Conservation (phyloP, 1,139 yeast genomes). For the Arxiozyma telluris region DNA sequence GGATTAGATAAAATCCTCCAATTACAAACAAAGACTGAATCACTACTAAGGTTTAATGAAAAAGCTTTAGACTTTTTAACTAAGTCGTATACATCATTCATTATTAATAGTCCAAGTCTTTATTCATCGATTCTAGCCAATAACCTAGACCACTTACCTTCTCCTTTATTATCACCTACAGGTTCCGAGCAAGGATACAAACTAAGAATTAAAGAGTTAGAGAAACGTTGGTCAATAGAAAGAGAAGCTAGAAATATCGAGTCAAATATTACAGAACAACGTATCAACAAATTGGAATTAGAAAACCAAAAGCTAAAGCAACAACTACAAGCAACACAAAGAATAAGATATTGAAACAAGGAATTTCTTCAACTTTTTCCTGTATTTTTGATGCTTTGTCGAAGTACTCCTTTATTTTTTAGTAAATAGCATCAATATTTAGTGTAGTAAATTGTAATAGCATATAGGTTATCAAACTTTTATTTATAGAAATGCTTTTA, state of each 20-base stretch:
- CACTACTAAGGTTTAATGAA: conserved; percentile 49
- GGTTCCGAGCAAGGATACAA: not conserved
- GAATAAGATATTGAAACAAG: not conserved
- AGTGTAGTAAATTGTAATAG: not conserved
- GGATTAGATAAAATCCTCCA: not conserved
- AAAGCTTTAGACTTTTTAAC: conserved; percentile 52
- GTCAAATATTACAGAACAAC: conserved; percentile 42
- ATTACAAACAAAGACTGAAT: conserved; percentile 34
- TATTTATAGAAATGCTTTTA: too few relatives aligned
- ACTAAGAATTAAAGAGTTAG: conserved; percentile 51
- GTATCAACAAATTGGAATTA: conserved; percentile 45
- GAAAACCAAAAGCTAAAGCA: conserved; percentile 43
- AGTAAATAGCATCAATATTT: too few relatives aligned
- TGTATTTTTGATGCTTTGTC: not conserved
- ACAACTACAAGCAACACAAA: conserved; percentile 12
- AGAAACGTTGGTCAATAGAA: conserved; percentile 59
- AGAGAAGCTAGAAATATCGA: conserved; percentile 61
- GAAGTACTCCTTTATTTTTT: not conserved
- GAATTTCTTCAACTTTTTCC: not conserved
- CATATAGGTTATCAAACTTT: too few relatives aligned
- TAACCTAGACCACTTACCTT: not conserved
- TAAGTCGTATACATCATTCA: conserved; percentile 40
- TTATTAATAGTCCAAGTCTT: not conserved
- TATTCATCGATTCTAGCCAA: not conserved
- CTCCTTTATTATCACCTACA: not conserved